Evolutionary conservation across 495 filamentous ascomycete genomes (phyloP), one percentile per base, ranked within the genome.

Genomic region (Chaetomidium leptoderma): DNA sequence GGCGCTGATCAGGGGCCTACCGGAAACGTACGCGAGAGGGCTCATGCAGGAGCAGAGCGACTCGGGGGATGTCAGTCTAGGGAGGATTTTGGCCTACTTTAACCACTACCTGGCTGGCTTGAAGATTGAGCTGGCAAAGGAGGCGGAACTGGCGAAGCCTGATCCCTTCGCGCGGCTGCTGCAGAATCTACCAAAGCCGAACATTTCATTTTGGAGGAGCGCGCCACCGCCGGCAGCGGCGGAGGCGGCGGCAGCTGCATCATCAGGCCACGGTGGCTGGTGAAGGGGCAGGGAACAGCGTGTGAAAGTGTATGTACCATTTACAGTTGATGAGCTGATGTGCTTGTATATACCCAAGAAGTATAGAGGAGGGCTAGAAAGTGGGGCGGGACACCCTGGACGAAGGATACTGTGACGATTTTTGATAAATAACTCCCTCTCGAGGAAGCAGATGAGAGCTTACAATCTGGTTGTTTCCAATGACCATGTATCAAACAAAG

Each of bases 311-410:
- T 44, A 33, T 14, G 14, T 21, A 19, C 13, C 21, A 26, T 40
- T 3, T 49, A 23, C 2, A 5, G 6, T 24, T n/a, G n/a, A n/a
- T n/a, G n/a, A n/a, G n/a, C n/a, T n/a, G n/a, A n/a, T n/a, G n/a
- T n/a, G n/a, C n/a, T n/a, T 33, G 24, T 42, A 52, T 37, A 53
- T 53, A 53, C 49, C 49, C 49, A 33, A 23, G 51, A 23, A 7
- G 17, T 27, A 44, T 45, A 54, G 52, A 52, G 4, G 35, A 0
- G 33, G 7, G n/a, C 26, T 46, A 21, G 43, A 19, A n/a, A n/a
- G n/a, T n/a, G n/a, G n/a, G n/a, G n/a, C n/a, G n/a, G n/a, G n/a
- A n/a, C n/a, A n/a, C n/a, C n/a, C n/a, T n/a, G n/a, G n/a, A n/a
- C n/a, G n/a, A n/a, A n/a, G n/a, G n/a, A n/a, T n/a, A n/a, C n/a